Evolutionary conservation across 2,329 filamentous ascomycete species (phyloP), one percentile per base, ranked within the genome.

Genomic region (Fusarium heterosporum): DNA sequence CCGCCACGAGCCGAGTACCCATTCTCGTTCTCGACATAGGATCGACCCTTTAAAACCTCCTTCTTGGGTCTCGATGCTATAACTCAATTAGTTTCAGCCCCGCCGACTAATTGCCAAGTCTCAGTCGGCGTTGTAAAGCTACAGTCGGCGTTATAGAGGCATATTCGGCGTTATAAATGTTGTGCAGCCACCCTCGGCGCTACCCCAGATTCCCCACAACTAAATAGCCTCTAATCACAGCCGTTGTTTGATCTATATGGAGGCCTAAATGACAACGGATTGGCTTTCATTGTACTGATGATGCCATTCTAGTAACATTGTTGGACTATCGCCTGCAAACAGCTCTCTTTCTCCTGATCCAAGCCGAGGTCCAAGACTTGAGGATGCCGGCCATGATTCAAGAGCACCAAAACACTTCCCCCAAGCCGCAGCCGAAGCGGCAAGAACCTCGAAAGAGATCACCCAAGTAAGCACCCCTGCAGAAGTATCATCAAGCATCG

Each of bases 381-480:
- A 42, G 3, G 10, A 42, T 51, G 45, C 19, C 30, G 30, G 26
- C 30, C 12, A 36, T 26, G 6, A 36, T 36, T 36, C 14, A 48
- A 30, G 16, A 48, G 26, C 6, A 26, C 14, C 9, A 36, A 36
- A 13, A 14, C 10, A 3, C 6, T 17, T 26, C 6, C 30, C 17
- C 8, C 8, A 52, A 26, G 28, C 38, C 28, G 49, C 30, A 25
- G 16, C 16, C 19, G 28, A 52, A 32, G 8, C 49, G 28, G 12
- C 49, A 52, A 26, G 38, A 52, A 4, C 4, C 38, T 14, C 38
- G 49, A 41, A 52, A 34, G 38, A 26, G 49, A 34, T 52, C 49
- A 26, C 38, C 49, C 28, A 52, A 32, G 49, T 52, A 19, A 12
- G 48, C 17, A 22, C 5, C 16, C 19, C 28, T 12, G 4, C n/a